Base-by-base conservation (phyloP, 176 grass and related monocot genomes). In the Carex littledalei region DNA sequence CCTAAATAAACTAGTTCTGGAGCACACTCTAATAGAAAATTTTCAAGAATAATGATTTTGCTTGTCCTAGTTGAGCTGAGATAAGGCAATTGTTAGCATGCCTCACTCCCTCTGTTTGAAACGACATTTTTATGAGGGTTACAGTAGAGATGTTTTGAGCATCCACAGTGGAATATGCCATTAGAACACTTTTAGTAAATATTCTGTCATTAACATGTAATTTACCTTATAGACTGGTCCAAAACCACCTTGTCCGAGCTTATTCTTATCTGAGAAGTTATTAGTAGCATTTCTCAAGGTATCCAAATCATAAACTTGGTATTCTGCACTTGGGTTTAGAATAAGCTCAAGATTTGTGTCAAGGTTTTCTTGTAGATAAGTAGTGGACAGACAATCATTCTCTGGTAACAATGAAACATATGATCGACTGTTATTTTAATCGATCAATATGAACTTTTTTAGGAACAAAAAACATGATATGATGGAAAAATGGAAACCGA, bases 191-290 rank as follows among this genome's bases (percentile, higher is more conserved):
- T 17, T 8, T 50, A 8, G 14, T 63, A 21, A 20, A 64, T 50
- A 24, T 37, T 67, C 1, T 29, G 43, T 59, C 3, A 8, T 55
- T 72, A 18, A n/a, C 10, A 41, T 17, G 31, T 60, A 58, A 18
- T 39, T 43, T 50, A 85, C 83, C 83, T 85, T 75, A 11, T 75
- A 85, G 9, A 85, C 83, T 1, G 66, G 66, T 15, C 83, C 83
- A 20, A 85, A 85, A 60, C 83, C 83, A 13, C 83, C 83, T 71
- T 85, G 15, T 12, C 83, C 83, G 56, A 85, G 83, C 47, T 61
- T 85, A 59, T 85, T 85, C 24, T 16, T 73, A n/a, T 71, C 15
- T 4, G 83, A 85, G 83, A 85, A 85, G 49, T 85, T 75, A 32
- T 85, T 2, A 35, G 83, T 74, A 37, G 83, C 83, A 13, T 17